Percentiles rank a stretch among this genome's conserved stretches.
Conservation (phyloP, 495 filamentous ascomycete genomes). For the Tuber brumale region DNA sequence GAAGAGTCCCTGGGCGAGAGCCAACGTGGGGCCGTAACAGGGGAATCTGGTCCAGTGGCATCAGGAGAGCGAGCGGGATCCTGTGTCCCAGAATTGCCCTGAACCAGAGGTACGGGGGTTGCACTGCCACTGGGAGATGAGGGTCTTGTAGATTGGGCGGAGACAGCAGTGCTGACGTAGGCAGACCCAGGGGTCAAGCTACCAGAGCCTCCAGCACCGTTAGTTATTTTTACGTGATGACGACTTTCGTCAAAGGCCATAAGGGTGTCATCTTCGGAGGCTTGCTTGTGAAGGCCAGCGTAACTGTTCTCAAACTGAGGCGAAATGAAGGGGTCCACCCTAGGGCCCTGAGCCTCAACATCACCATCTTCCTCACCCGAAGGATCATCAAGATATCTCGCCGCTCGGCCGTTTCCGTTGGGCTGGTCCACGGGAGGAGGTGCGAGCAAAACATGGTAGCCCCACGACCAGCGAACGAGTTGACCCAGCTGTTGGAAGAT, state of each 20-base stretch:
- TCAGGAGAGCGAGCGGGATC: conserved; percentile 46
- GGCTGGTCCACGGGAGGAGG: conserved; percentile 60
- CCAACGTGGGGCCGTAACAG: conserved; percentile 22
- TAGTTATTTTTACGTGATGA: conserved; percentile 27
- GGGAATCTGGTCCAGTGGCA: conserved; percentile 40
- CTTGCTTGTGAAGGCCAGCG: conserved; percentile 33
- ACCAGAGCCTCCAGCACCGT: conserved; percentile 33
- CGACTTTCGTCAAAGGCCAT: conserved; percentile 6
- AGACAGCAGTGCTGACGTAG: conserved; percentile 23
- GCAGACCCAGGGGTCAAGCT: conserved; percentile 30
- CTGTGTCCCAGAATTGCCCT: conserved; percentile 20
- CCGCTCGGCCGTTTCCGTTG: conserved; percentile 56
- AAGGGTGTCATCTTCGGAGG: conserved; percentile 23
- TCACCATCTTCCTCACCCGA: conserved; percentile 43
- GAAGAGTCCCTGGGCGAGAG: conserved; percentile 30
- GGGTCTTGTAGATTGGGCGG: conserved; percentile 29
- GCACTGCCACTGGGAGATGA: conserved; percentile 43
- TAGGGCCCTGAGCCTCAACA: conserved; percentile 36
- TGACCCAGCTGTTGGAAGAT: conserved; percentile 98
- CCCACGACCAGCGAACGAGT: conserved; percentile 95
- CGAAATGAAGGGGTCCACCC: conserved; percentile 39
- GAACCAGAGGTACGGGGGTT: conserved; percentile 40
- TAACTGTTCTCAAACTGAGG: conserved; percentile 41
- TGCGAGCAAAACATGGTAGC: conserved; percentile 83
- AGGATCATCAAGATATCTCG: conserved; percentile 56